Conservation (phyloP, 148 eudicot species). For the Rhododendron williamsianum region DNA sequence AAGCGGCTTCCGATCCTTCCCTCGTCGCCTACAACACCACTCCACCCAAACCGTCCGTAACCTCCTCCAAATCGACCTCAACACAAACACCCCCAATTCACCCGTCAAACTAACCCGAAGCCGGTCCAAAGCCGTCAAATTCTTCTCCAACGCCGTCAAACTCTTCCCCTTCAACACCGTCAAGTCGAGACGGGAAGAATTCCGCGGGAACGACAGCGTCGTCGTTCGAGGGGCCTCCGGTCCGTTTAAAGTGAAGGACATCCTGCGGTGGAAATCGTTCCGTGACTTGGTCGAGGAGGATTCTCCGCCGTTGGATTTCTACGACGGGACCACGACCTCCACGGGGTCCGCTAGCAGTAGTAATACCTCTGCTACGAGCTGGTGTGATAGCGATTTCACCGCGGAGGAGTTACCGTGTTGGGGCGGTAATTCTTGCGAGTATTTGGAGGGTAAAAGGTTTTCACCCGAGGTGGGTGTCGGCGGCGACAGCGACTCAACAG, state of each 20-base stretch:
- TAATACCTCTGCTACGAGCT: constrained; percentile 17
- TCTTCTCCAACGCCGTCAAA: constrained; percentile 27
- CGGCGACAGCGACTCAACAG: constrained; percentile 2
- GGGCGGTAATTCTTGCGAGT: constrained; percentile 10
- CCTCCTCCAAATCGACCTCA: constrained; percentile 5
- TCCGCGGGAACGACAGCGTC: neutral
- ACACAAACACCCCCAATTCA: neutral
- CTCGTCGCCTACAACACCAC: neutral
- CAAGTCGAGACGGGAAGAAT: neutral
- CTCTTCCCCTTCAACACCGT: constrained; percentile 15
- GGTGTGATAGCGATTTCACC: constrained; percentile 33
- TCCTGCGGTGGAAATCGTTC: constrained; percentile 61
- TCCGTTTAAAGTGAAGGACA: constrained; percentile 48
- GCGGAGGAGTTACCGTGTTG: constrained; percentile 32
- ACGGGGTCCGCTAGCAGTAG: neutral
- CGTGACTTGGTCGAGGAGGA: constrained; percentile 26
- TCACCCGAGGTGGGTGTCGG: neutral
- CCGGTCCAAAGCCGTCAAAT: constrained; percentile 26
- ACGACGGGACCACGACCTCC: constrained; percentile 7
- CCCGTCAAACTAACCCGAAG: constrained; percentile 22
- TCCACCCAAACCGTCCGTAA: neutral
- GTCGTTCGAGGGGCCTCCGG: neutral
- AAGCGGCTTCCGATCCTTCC: constrained; percentile 12
- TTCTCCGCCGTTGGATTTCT: constrained; percentile 20
- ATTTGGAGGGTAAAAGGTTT: constrained; percentile 11